A percentile compares a stretch with the other conserved stretches of the same genome.
phyloP scores from a whole-genome alignment of 2,329 filamentous ascomycete genomes.

The Pseudocercospora eumusae region DNA sequence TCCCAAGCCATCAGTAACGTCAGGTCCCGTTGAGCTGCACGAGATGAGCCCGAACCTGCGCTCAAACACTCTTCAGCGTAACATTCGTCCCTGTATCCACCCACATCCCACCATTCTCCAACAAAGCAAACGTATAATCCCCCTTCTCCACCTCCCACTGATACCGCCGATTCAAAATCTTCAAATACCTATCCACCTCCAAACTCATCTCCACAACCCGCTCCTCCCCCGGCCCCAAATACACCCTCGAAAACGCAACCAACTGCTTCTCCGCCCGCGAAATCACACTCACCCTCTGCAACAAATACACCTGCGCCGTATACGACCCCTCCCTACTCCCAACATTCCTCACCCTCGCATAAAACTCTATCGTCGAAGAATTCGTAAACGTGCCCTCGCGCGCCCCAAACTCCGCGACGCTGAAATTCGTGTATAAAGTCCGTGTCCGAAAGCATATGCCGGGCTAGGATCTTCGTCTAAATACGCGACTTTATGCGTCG shows the following conservation, averaged over 20 bases:
- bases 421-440: constrained; percentile 21
- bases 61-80: constrained; percentile 43
- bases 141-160: constrained; percentile 51
- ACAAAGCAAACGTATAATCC: constrained; percentile 21
- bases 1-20: neutral
- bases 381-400: constrained; percentile 2
- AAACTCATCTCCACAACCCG: constrained; percentile 40
- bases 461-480: constrained; percentile 18
- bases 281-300: constrained; percentile 45
- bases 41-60: no score
- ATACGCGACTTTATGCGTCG: constrained; percentile 12
- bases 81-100: constrained; percentile 43
- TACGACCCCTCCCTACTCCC: constrained; percentile 43
- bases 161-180: constrained; percentile 46
- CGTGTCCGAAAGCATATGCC: constrained; percentile 22
- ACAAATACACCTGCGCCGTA: constrained; percentile 47
- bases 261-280: constrained; percentile 49
- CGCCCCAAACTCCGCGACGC: neutral
- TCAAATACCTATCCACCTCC: constrained; percentile 48
- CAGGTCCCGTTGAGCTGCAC: neutral
- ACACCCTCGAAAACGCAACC: constrained; percentile 46
- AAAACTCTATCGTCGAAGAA: constrained; percentile 41
- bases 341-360: constrained; percentile 40
- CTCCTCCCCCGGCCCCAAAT: constrained; percentile 42
- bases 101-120: constrained; percentile 30